Percentiles rank a stretch among this genome's conserved stretches.
These are phyloP conservation scores for Solanum pinnatisectum DNA, from an alignment of 257 asterid species.

Conservation along the genomic window DNA sequence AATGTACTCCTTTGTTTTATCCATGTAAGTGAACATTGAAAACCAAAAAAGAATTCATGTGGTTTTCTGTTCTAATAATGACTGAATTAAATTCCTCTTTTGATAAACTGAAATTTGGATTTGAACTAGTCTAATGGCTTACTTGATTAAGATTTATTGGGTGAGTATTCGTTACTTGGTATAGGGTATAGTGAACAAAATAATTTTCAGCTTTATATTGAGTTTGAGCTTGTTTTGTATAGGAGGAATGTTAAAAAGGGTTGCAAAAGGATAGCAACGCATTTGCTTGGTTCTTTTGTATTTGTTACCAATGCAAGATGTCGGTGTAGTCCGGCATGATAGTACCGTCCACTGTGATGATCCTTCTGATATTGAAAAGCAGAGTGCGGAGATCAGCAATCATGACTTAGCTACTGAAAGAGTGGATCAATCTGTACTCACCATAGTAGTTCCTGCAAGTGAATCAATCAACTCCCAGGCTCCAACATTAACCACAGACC, in stretches of 20 bases:
- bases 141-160: background rate
- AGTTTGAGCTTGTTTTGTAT: background rate
- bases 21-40: background rate
- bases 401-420: background rate
- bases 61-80: background rate
- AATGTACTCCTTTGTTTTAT: background rate
- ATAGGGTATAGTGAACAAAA: background rate
- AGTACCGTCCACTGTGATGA: background rate
- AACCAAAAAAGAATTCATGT: background rate
- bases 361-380: constrained; percentile 6
- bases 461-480: background rate
- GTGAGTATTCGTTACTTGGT: background rate
- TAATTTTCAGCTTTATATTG: background rate
- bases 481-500: background rate
- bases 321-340: background rate
- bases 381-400: constrained; percentile 1
- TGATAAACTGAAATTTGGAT: background rate
- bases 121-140: background rate
- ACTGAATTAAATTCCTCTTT: background rate
- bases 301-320: constrained; percentile 3
- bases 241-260: background rate
- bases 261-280: background rate
- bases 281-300: background rate
- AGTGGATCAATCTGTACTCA: background rate
- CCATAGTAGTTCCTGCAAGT: constrained; percentile 6